Evolutionary conservation across 306 rosid genomes (phyloP).

Genomic region (Mimosa bimucronata): DNA sequence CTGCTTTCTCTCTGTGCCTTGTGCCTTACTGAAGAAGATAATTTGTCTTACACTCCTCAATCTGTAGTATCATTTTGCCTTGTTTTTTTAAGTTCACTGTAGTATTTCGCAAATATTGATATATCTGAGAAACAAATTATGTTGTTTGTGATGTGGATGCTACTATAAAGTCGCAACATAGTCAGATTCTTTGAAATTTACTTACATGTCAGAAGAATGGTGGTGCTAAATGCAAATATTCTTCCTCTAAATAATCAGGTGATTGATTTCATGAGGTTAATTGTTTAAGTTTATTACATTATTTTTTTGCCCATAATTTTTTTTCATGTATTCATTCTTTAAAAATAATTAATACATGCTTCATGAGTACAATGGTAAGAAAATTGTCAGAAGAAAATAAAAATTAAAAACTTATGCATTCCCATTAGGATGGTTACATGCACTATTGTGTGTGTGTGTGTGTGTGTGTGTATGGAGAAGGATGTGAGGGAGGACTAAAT

Average conservation of each 20-base stretch:
- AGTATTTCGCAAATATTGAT: background rate
- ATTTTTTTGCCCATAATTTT: background rate
- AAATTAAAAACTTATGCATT: background rate
- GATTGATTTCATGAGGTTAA: background rate
- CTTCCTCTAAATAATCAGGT: background rate
- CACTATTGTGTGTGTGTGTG: background rate
- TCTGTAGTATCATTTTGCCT: background rate
- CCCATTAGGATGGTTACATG: background rate
- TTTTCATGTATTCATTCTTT: background rate
- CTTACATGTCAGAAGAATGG: background rate
- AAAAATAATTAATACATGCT: background rate
- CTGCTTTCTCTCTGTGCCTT: background rate
- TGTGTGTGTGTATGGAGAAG: background rate
- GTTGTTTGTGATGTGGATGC: background rate
- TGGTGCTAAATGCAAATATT: background rate
- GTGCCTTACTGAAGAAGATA: background rate
- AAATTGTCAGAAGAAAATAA: background rate
- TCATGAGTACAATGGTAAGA: background rate
- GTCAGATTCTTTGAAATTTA: background rate
- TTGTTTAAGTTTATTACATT: background rate
- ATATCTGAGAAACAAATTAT: background rate
- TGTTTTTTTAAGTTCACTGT: background rate
- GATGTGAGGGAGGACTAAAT: too few species aligned
- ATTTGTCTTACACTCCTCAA: background rate
- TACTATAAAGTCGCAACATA: background rate